Evolutionary conservation across 2,329 filamentous ascomycete genomes (phyloP).

Genomic region (Orbilia javanica): DNA sequence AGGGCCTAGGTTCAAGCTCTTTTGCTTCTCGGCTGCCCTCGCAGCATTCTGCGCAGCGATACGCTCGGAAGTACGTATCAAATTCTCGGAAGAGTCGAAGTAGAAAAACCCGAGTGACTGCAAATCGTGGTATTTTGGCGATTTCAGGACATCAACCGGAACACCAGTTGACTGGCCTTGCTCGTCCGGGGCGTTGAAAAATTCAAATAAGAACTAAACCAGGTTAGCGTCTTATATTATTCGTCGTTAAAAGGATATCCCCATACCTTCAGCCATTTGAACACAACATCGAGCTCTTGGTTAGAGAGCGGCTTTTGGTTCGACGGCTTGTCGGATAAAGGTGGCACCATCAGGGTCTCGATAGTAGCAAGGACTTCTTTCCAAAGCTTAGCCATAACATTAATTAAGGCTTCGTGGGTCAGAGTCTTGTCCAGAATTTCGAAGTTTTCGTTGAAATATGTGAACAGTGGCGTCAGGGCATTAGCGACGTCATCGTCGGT

Average conservation of each 20-base stretch:
- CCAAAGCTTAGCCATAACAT: constrained; percentile 98
- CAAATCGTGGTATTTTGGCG: constrained; percentile 97
- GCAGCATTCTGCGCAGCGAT: constrained; percentile 91
- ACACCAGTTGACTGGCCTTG: constrained; percentile 87
- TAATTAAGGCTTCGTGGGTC: constrained; percentile 95
- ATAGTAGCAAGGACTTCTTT: constrained; percentile 96
- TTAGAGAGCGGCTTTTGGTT: constrained; percentile 84
- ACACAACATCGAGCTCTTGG: constrained; percentile 93
- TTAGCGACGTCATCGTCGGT: constrained; percentile 81
- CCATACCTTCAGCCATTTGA: constrained; percentile 81
- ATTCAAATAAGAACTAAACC: constrained; percentile 79
- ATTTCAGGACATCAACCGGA: constrained; percentile 90
- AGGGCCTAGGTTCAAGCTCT: constrained; percentile 77
- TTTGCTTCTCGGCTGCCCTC: constrained; percentile 78
- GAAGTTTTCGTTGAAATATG: constrained; percentile 98
- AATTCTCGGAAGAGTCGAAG: constrained; percentile 88
- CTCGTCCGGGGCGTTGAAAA: constrained; percentile 94
- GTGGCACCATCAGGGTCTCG: constrained; percentile 89
- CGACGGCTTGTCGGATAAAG: constrained; percentile 93
- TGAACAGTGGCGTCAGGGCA: constrained; percentile 85
- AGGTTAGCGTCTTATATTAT: constrained; percentile 5
- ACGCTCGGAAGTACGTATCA: constrained; percentile 93
- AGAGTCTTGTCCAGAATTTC: constrained; percentile 98
- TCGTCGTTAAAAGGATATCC: background rate
- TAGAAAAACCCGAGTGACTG: constrained; percentile 99